Percentiles rank a stretch among this genome's conserved stretches.
phyloP scores from a whole-genome alignment of 2,329 filamentous ascomycete species.

The Nothophoma quercina region DNA sequence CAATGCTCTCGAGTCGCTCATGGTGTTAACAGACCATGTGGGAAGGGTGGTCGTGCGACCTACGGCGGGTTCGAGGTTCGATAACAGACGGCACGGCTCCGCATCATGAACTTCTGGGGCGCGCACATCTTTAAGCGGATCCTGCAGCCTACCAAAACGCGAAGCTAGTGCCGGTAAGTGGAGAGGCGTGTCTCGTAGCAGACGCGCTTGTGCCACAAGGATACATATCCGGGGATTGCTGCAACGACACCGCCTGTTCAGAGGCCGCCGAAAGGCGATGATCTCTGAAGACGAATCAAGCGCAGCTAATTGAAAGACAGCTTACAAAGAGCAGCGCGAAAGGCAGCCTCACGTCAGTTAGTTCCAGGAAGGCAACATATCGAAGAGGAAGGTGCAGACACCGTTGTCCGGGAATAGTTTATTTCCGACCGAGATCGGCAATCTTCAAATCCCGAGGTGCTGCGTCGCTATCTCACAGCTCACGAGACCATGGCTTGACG shows the following conservation, averaged over 20 bases:
- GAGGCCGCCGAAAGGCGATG: not conserved
- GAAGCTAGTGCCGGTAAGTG: conserved; percentile 11
- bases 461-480: conserved; percentile 1
- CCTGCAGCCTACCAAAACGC: conserved; percentile 1
- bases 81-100: not conserved
- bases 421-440: conserved; percentile 7
- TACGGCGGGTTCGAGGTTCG: not conserved
- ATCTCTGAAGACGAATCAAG: not conserved
- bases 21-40: not conserved
- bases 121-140: not conserved
- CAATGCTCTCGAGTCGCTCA: conserved; percentile 2
- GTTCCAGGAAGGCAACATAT: too few relatives aligned
- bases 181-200: conserved; percentile 3
- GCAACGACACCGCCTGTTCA: not conserved
- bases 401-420: conserved; percentile 8
- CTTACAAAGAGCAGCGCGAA: not conserved
- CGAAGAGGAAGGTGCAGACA: not conserved
- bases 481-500: not conserved
- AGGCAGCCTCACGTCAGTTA: not conserved
- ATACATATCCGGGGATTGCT: not conserved
- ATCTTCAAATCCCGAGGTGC: not conserved
- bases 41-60: not conserved
- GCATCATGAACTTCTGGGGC: conserved; percentile 1
- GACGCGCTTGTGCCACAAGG: not conserved
- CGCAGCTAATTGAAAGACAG: too few relatives aligned